Evolutionary conservation across 2,329 filamentous ascomycete species (phyloP).

Genomic region (Botryotinia narcissicola): DNA sequence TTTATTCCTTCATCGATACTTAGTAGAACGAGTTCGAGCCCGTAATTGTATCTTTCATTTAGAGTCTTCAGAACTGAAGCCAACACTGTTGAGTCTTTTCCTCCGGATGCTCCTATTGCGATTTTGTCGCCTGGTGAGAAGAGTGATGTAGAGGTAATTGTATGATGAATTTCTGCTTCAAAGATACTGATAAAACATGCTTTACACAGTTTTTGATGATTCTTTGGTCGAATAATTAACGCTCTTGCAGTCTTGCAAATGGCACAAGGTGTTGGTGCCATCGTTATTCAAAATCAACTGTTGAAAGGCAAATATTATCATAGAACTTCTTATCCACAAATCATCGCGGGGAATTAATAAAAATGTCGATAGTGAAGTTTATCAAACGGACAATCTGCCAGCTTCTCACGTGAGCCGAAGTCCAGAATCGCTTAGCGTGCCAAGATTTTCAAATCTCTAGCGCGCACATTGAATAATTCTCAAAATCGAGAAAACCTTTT

Average conservation of each 20-base stretch:
- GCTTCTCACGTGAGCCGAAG: not conserved
- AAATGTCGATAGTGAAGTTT: conserved; percentile 22
- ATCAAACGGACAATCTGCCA: conserved; percentile 21
- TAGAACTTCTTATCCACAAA: not conserved
- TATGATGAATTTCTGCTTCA: conserved; percentile 91
- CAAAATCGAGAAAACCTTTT: conserved; percentile 28
- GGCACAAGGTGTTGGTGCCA: conserved; percentile 76
- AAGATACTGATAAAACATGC: conserved; percentile 83
- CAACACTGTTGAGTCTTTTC: conserved; percentile 95
- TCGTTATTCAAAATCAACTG: conserved; percentile 18
- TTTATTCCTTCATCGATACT: conserved; percentile 97
- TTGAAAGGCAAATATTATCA: not conserved
- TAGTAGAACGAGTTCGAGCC: conserved; percentile 78
- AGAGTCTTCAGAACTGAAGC: conserved; percentile 92
- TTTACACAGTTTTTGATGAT: conserved; percentile 90
- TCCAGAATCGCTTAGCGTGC: conserved; percentile 15
- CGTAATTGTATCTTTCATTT: conserved; percentile 86
- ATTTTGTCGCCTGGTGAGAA: conserved; percentile 82
- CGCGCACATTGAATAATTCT: conserved; percentile 23
- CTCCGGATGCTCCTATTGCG: conserved; percentile 93
- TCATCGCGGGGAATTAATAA: conserved; percentile 15
- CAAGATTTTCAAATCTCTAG: conserved; percentile 31
- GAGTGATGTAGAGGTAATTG: conserved; percentile 76
- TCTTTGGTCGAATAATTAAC: conserved; percentile 90
- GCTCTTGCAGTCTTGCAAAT: conserved; percentile 75